Evolutionary conservation across 257 asterid species (phyloP), one percentile per base, ranked within the genome.

Genomic region (Penstemon davidsonii): DNA sequence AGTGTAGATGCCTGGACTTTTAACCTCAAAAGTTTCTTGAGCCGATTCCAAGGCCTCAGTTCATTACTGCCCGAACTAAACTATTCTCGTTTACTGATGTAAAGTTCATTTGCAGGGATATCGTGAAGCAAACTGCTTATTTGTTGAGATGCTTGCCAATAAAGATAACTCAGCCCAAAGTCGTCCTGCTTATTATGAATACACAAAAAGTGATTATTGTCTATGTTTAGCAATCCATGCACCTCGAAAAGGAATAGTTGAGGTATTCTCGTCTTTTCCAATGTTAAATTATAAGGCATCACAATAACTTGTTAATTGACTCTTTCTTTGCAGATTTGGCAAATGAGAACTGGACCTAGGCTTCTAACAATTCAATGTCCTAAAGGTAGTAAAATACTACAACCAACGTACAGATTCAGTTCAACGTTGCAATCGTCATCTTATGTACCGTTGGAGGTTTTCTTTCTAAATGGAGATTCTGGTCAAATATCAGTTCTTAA

Each of bases 161-260:
- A 88, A 88, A 79, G 80, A 84, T 73, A 50, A 76, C 50, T 71
- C 85, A 52, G 51, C 83, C 5, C 57, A 81, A 43, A 25, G 33
- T 25, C 67, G 62, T 50, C 61, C 90, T 66, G 55, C 79, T 54
- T 56, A 65, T 67, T 38, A 66, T 63, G 95, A 79, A 56, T 75
- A 78, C 37, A 65, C 79, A 41, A 94, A 91, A 81, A 87, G 87
- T 74, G 96, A 94, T 81, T 91, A 88, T 68, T 86, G 86, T 75
- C 94, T 94, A 41, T 94, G 97, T 73, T 82, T 91, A 62, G 99
- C 95, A 39, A 94, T 94, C 78, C 99, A 94, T 68, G 99, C 99
- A 62, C 99, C 97, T 6, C 83, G 91, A 3, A 94, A 94, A 81
- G 96, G 92, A 80, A 91, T 94, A 62, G 90, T 94, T 54, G 99